phyloP scores from a whole-genome alignment of 495 filamentous ascomycete genomes.

The Penicillium longicatenatum region DNA sequence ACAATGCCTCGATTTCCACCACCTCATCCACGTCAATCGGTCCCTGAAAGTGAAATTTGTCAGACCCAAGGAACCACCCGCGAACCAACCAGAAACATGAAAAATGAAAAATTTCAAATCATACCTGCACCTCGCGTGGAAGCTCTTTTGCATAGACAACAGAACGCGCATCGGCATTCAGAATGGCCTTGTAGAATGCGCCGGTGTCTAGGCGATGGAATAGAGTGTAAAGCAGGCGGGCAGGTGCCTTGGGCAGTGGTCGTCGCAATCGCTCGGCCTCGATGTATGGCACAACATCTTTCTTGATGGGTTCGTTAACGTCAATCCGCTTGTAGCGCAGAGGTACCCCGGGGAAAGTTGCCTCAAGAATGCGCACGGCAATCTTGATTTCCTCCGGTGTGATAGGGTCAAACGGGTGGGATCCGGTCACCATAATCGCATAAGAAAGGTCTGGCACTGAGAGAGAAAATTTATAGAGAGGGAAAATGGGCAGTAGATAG shows the following conservation, averaged over 20 bases:
- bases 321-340: constrained; percentile 46
- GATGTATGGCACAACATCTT: constrained; percentile 40
- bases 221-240: constrained; percentile 41
- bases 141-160: constrained; percentile 41
- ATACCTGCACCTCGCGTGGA: constrained; percentile 44
- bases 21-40: constrained; percentile 47
- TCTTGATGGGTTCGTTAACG: constrained; percentile 42
- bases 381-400: constrained; percentile 43
- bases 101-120: constrained; percentile 1
- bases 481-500: not conserved
- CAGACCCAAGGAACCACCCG: constrained; percentile 7
- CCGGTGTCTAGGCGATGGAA: constrained; percentile 43
- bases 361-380: constrained; percentile 39
- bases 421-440: constrained; percentile 20
- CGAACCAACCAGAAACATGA: not conserved
- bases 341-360: constrained; percentile 35
- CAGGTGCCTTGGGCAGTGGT: constrained; percentile 34
- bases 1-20: constrained; percentile 42
- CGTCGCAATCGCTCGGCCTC: constrained; percentile 40
- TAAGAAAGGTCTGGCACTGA: not conserved
- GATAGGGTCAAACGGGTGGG: constrained; percentile 42
- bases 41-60: constrained; percentile 24
- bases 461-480: not conserved
- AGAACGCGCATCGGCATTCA: constrained; percentile 36
- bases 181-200: constrained; percentile 40